A percentile compares a stretch with the other conserved stretches of the same genome.
Evolutionary conservation across 108 stramenopile genomes (phyloP).

Genomic region (Nannochloropsis salina): DNA sequence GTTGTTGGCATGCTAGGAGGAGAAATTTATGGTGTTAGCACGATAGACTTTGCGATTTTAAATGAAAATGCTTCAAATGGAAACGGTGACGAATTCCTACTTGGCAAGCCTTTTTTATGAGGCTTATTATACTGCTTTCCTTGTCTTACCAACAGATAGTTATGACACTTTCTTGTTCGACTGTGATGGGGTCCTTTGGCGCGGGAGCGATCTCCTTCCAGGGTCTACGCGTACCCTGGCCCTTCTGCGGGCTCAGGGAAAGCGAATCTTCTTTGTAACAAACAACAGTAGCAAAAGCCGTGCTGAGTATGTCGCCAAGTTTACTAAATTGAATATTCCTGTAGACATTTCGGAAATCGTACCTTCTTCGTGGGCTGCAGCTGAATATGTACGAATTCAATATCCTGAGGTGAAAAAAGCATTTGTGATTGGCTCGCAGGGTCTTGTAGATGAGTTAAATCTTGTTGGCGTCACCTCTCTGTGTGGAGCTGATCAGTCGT

Average conservation of each 20-base stretch:
- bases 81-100: no score
- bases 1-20: neutral
- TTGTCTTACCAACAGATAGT: neutral
- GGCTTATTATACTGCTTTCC: no score
- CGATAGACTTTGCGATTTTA: no score
- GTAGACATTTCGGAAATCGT: constrained; percentile 66
- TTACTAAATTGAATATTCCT: constrained; percentile 48
- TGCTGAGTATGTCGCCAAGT: constrained; percentile 59
- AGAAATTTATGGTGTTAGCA: neutral
- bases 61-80: no score
- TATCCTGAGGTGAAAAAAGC: constrained; percentile 38
- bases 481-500: constrained; percentile 45
- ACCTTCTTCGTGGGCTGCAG: constrained; percentile 62
- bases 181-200: constrained; percentile 76
- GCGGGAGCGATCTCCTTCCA: constrained; percentile 62
- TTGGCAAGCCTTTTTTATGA: neutral
- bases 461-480: constrained; percentile 57
- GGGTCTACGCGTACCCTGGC: constrained; percentile 59
- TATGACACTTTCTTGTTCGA: constrained; percentile 62
- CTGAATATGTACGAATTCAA: constrained; percentile 53
- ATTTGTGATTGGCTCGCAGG: constrained; percentile 61
- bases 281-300: constrained; percentile 71
- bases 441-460: constrained; percentile 64
- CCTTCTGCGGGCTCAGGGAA: constrained; percentile 51
- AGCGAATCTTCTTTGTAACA: constrained; percentile 69